Conservation (phyloP, 768 basidiomycete species). For the Mycena olivaceomarginata region DNA sequence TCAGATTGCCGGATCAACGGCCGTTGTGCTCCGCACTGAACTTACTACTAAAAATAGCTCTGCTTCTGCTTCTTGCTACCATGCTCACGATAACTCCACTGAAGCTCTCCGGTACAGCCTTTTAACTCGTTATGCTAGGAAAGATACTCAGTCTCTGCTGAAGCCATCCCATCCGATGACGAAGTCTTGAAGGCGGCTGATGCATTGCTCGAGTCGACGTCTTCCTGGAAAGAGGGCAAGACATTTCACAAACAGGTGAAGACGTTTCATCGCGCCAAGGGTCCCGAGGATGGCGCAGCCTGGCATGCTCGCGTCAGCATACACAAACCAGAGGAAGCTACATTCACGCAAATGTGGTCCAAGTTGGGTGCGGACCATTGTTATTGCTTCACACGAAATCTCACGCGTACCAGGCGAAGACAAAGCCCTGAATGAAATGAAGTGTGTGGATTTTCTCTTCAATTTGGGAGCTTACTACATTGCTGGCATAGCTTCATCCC, state of each 20-base stretch:
- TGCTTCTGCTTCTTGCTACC: constrained; percentile 14
- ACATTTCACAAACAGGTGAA: constrained; percentile 74
- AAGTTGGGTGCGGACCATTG: constrained; percentile 67
- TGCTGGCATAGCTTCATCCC: constrained; percentile 70
- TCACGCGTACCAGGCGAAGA: constrained; percentile 55
- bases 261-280: constrained; percentile 72
- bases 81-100: constrained; percentile 63
- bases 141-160: constrained; percentile 2
- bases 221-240: constrained; percentile 83
- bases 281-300: constrained; percentile 70
- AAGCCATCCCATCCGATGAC: constrained; percentile 80
- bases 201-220: constrained; percentile 73
- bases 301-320: constrained; percentile 85
- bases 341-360: constrained; percentile 85
- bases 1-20: constrained; percentile 4
- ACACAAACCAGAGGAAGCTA: constrained; percentile 78
- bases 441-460: constrained; percentile 63
- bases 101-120: constrained; percentile 60
- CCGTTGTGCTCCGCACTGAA: background rate
- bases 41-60: constrained; percentile 19
- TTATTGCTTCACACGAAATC: background rate
- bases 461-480: constrained; percentile 9
- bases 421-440: constrained; percentile 81
- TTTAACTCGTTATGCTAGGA: background rate
- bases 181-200: constrained; percentile 71